A percentile compares a stretch with the other conserved stretches of the same genome.
phyloP scores from a whole-genome alignment of 768 basidiomycete species.

The Agaricus sinodeliciosus region DNA sequence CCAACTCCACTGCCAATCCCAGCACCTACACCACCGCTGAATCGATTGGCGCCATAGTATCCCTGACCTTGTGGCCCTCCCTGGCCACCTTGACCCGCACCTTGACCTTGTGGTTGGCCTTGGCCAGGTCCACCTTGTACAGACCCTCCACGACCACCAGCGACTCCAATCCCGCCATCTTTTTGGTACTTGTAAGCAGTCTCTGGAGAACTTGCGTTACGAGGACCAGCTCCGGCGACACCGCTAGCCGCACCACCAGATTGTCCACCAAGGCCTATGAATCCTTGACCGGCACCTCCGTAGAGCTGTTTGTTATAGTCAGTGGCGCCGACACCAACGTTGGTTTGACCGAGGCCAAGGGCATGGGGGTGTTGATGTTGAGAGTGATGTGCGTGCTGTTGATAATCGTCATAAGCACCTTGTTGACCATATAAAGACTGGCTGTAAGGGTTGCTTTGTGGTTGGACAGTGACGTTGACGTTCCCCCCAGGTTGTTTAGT shows the following conservation, averaged over 20 bases:
- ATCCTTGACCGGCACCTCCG: conserved; percentile 46
- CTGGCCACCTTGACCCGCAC: conserved; percentile 38
- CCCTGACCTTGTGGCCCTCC: conserved; percentile 45
- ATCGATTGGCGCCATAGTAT: conserved; percentile 42
- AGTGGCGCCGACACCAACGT: conserved; percentile 26
- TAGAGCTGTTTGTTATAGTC: conserved; percentile 43
- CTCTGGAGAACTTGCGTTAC: conserved; percentile 60
- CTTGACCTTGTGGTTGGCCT: conserved; percentile 48
- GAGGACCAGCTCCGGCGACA: conserved; percentile 35
- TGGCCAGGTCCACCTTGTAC: conserved; percentile 42
- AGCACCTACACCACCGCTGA: conserved; percentile 29
- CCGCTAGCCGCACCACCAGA: conserved; percentile 30
- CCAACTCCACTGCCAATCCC: conserved; percentile 29
- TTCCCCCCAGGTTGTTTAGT: conserved; percentile 58
- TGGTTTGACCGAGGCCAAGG: conserved; percentile 35
- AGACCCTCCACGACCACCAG: conserved; percentile 37
- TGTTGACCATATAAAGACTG: conserved; percentile 61
- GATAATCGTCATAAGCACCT: conserved; percentile 34
- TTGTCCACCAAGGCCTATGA: conserved; percentile 57
- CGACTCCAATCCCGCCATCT: conserved; percentile 48
- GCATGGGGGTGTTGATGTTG: conserved; percentile 47
- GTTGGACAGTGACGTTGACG: conserved; percentile 39
- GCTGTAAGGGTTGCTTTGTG: conserved; percentile 51
- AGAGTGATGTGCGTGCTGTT: conserved; percentile 48
- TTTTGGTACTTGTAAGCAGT: conserved; percentile 69